Base-by-base conservation (phyloP, 768 basidiomycete genomes). In the Megacollybia marginata region DNA sequence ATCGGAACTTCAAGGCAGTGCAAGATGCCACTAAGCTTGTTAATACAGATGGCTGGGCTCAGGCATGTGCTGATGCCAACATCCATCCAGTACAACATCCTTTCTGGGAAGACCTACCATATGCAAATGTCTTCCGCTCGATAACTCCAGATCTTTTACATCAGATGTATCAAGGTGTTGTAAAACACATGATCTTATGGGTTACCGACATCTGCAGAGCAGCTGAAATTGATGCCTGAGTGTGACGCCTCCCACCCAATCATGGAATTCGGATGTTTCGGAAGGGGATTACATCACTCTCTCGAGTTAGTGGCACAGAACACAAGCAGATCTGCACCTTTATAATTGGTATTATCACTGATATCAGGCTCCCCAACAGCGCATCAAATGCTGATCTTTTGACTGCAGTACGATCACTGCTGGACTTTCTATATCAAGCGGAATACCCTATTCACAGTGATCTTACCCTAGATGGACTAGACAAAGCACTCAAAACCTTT, bases 161-260 rank as follows among this genome's bases (percentile, higher is more conserved):
- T 16, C 35, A 36, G 35, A 36, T 36, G 35, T 36, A 36, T 16
- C 35, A 36, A 16, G 35, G 35, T 36, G 35, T 36, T 4, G 47
- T 67, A n/a, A 66, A 67, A 47, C 64, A 71, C 46, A 45, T 70
- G 11, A 46, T 67, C 15, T 5, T 20, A 1, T 72, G 70, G 70
- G 15, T 71, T 11, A 54, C 44, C 12, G 4, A 48, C 2, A 55
- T 57, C 0, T 65, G 44, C 46, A 60, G 62, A 0, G 48, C 55
- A 9, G 53, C 46, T 6, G 70, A 74, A 50, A 62, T 74, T 40
- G 70, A 73, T 52, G 61, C 63, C 4, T 62, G 58, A 35, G n/a
- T n/a, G n/a, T n/a, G n/a, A n/a, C n/a, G n/a, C n/a, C n/a, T n/a
- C n/a, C n/a, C n/a, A n/a, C n/a, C n/a, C n/a, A n/a, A n/a, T n/a